Base-by-base conservation (phyloP, 2,329 filamentous ascomycete species). In the Arthrobotrys iridis region DNA sequence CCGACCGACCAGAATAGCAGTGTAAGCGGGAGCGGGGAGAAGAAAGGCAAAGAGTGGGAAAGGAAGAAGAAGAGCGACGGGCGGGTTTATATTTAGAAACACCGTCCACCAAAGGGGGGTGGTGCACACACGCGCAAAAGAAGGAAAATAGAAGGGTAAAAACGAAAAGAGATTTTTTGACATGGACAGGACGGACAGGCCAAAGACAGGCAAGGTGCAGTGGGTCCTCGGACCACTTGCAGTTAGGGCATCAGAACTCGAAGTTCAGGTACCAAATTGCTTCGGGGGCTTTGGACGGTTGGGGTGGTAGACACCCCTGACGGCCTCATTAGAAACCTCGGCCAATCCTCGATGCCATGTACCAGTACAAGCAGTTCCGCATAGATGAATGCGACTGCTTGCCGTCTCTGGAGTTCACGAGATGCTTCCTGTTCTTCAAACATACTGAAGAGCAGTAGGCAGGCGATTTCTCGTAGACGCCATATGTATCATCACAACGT, bases 41-140 rank as follows among this genome's bases (percentile, higher is more conserved):
- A 67, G 55, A 63, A 59, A 63, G 48, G 52, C 41, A 43, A 65
- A 67, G 55, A 73, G 60, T 33, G 50, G 30, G 46, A 37, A 50
- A 55, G 50, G 37, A 65, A 72, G 67, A 72, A 43, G 41, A 58
- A 74, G 70, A 74, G 70, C 70, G 70, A 74, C 70, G 60, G 70
- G 70, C 20, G 67, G 70, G 70, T 74, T 74, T 74, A 74, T 74
- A 74, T 74, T 74, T 74, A 74, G 70, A 74, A 74, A 74, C 70
- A 74, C 52, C 43, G 30, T 52, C 48, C 22, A 33, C 50, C 43
- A 58, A 60, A 60, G 40, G 43, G 33, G 59, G 50, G 58, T n/a
- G n/a, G n/a, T 43, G 55, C 26, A 59, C 58, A 63, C 57, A 71
- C 66, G 58, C 66, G 58, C 57, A 72, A 28, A 63, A 63, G 22